Conservation (phyloP, 345 rosid genomes). For the Lepidium africanum region DNA sequence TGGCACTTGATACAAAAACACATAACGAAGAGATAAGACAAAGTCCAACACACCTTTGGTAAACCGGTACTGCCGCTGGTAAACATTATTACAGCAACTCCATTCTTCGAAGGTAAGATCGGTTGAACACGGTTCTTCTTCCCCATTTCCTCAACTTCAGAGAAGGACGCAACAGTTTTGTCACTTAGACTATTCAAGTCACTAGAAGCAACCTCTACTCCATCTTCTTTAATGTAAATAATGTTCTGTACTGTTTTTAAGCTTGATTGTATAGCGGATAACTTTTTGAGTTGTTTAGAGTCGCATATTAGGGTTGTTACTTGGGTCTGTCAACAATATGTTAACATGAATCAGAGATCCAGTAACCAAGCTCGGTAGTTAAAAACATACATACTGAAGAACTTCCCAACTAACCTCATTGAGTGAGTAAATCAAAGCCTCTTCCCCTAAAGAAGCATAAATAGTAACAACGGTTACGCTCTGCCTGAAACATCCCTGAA, state of each 20-base stretch:
- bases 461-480: slow-evolving; percentile 68
- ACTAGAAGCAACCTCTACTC: slow-evolving; percentile 30
- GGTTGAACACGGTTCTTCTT: slow-evolving; percentile 42
- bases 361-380: background rate
- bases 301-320: slow-evolving; percentile 81
- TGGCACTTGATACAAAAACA: background rate
- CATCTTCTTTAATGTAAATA: slow-evolving; percentile 68
- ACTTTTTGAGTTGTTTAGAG: slow-evolving; percentile 59
- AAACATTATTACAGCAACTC: slow-evolving; percentile 75
- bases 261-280: slow-evolving; percentile 53
- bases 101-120: slow-evolving; percentile 59
- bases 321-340: slow-evolving; percentile 50
- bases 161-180: slow-evolving; percentile 56
- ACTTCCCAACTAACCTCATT: slow-evolving; percentile 52
- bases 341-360: background rate
- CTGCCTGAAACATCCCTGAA: slow-evolving; percentile 89
- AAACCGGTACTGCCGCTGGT: slow-evolving; percentile 95
- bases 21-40: background rate
- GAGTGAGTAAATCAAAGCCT: slow-evolving; percentile 71
- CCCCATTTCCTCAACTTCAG: slow-evolving; percentile 78
- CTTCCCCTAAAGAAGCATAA: slow-evolving; percentile 90
- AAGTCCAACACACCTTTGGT: slow-evolving; percentile 61
- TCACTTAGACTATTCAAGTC: slow-evolving; percentile 27
- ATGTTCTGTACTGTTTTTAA: slow-evolving; percentile 48
- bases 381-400: background rate